These are phyloP conservation scores for Mortierella sp. DNA, from an alignment of 371 early-diverging fungal genomes.

Conservation along the genomic window DNA sequence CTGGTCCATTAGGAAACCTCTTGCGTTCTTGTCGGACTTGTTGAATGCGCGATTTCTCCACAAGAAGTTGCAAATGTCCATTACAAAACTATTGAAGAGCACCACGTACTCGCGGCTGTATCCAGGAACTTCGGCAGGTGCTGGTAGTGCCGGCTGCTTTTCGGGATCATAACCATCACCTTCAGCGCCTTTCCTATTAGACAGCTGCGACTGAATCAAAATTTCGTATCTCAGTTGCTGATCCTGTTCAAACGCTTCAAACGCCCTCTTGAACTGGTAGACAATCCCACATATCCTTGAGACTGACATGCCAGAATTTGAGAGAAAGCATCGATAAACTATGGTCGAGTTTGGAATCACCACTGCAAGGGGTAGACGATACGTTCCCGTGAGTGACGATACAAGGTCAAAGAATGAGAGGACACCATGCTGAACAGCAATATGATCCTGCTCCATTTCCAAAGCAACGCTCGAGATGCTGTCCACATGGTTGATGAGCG, in stretches of 20 bases:
- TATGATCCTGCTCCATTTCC: conserved; percentile 59
- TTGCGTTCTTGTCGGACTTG: conserved; percentile 50
- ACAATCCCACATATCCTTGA: conserved; percentile 70
- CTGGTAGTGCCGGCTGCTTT: conserved; percentile 3
- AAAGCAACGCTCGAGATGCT: conserved; percentile 57
- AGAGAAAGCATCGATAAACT: conserved; percentile 64
- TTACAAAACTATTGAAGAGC: conserved; percentile 67
- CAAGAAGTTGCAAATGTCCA: conserved; percentile 67
- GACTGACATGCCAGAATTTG: conserved; percentile 62
- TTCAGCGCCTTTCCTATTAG: conserved; percentile 34
- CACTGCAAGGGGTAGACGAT: conserved; percentile 61
- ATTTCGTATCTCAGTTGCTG: conserved; percentile 33
- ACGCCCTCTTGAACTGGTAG: conserved; percentile 48
- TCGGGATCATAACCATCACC: conserved; percentile 29
- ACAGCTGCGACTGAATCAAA: conserved; percentile 26
- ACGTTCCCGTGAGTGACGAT: conserved; percentile 57
- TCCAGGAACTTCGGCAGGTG: conserved; percentile 30
- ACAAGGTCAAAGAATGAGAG: conserved; percentile 69
- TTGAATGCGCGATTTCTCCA: conserved; percentile 64
- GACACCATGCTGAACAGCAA: conserved; percentile 64
- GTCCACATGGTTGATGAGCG: conserved; percentile 63
- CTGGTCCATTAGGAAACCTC: conserved; percentile 59
- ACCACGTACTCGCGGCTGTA: conserved; percentile 61
- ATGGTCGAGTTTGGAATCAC: conserved; percentile 64
- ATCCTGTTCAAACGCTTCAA: conserved; percentile 35